Evolutionary conservation across 176 grass and related monocot species (phyloP), one percentile per base, ranked within the genome.

Genomic region (Bothriochloa decipiens): DNA sequence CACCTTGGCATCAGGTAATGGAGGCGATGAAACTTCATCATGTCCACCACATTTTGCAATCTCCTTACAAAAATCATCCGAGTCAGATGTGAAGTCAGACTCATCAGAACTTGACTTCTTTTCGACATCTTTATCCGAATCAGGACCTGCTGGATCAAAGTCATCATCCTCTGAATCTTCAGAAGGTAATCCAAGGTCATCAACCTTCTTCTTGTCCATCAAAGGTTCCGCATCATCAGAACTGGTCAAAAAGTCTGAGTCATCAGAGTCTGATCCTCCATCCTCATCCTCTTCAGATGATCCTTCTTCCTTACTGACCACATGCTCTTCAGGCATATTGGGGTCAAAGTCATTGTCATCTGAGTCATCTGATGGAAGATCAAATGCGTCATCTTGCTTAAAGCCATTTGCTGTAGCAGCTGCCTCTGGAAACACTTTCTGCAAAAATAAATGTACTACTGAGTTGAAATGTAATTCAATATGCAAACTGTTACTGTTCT

Each of bases 391-490:
- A 90, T 63, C 73, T 80, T 85, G 82, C 69, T 35, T 88, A 70
- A 65, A 5, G 10, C 91, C 85, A 85, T 91, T 86, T 20, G 87
- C 40, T 12, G 65, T 41, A 77, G 62, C 82, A 74, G 85, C 85
- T 53, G 91, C 91, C 82, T 95, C 96, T 75, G 96, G 91, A 87
- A 95, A 98, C 77, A 95, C 83, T 90, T 98, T 90, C 96, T 98
- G 89, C 82, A 88, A 68, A 81, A 83, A 88, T 70, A 69, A 70
- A 81, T 61, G 70, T 27, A 42, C 23, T 20, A 64, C 36, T 33
- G 70, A 29, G 65, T 65, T 52, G 18, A 65, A 87, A 69, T 65
- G 70, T 57, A 71, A 23, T 82, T 84, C 11, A 70, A 55, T 63
- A 8, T 73, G 49, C 8, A 82, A 70, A 58, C 16, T 77, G 22